Evolutionary conservation across 345 rosid genomes (phyloP), one percentile per base, ranked within the genome.

Genomic region (Alliaria petiolata): DNA sequence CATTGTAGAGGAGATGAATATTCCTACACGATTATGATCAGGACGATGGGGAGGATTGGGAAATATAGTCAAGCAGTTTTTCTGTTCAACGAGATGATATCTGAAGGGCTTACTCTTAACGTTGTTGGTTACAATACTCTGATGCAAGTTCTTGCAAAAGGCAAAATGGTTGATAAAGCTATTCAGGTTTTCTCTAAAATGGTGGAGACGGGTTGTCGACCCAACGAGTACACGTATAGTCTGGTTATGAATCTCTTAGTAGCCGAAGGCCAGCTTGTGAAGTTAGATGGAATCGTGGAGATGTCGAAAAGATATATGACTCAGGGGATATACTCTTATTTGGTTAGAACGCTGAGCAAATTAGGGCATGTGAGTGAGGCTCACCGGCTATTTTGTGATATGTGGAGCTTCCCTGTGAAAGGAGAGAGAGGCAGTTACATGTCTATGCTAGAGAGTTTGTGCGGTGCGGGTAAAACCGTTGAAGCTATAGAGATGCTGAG

Each of bases 301-400:
- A 62, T 82, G 58, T 91, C 98, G 4, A 84, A 85, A 76, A 90
- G 79, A 15, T 87, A 81, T 81, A 78, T 87, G 90, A 87, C 76
- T 69, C 82, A 85, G 74, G 81, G 87, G n/a, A 86, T 89, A 33
- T 91, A 87, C 78, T 86, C 95, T 0, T 89, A 71, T 74, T 86
- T 93, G 53, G 91, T 91, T 14, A 86, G 85, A 75, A 87, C 91
- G 0, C 61, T 91, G 8, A 83, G 84, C 74, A 81, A 91, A 54
- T 68, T 87, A 78, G 97, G 98, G 25, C 89, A 91, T 71, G 82
- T 87, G 14, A 81, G 87, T 72, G 97, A 93, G 79, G 96, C 92
- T 46, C 98, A 93, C 57, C 61, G 91, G 74, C 64, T 90, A 6
- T 92, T 92, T 78, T 86, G 97, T 79, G 86, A 82, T 79, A 87